A percentile compares a stretch with the other conserved stretches of the same genome.
Evolutionary conservation across 192 early-diverging fungal species (phyloP).

Genomic region (Backusella morwellensis): DNA sequence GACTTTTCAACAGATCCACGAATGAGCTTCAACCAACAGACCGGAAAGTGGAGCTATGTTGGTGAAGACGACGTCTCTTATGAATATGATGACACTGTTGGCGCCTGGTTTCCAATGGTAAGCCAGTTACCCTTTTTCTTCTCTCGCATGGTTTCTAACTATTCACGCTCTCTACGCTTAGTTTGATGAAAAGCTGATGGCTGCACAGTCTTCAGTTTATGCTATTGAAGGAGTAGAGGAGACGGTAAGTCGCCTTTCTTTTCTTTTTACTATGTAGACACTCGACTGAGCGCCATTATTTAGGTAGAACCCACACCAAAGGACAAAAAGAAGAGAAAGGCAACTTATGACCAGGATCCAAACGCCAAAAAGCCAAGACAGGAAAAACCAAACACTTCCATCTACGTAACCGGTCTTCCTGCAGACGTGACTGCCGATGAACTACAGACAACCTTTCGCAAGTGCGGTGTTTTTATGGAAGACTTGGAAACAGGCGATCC

Average conservation of each 20-base stretch:
- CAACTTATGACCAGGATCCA: constrained; percentile 36
- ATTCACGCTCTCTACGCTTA: constrained; percentile 5
- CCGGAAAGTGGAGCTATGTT: constrained; percentile 76
- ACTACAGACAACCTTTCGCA: constrained; percentile 67
- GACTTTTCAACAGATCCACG: constrained; percentile 55
- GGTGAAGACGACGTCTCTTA: constrained; percentile 78
- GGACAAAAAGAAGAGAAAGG: constrained; percentile 49
- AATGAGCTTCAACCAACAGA: constrained; percentile 65
- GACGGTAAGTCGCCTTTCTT: constrained; percentile 19
- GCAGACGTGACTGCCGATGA: constrained; percentile 78
- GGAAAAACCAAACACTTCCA: constrained; percentile 66
- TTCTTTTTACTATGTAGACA: too few relatives aligned
- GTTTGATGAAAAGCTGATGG: constrained; percentile 60
- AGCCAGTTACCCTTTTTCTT: not conserved
- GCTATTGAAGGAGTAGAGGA: constrained; percentile 58
- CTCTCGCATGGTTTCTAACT: not conserved
- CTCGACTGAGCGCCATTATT: too few relatives aligned
- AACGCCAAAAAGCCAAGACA: constrained; percentile 52
- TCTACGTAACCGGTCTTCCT: constrained; percentile 89
- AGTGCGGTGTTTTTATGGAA: constrained; percentile 82
- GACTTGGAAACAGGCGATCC: constrained; percentile 64
- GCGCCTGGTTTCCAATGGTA: constrained; percentile 93
- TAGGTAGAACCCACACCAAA: not conserved
- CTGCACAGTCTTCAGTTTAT: constrained; percentile 68
- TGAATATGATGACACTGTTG: constrained; percentile 77